A percentile compares a stretch with the other conserved stretches of the same genome.
phyloP scores from a whole-genome alignment of 257 asterid species.

The Ophiorrhiza pumila region DNA sequence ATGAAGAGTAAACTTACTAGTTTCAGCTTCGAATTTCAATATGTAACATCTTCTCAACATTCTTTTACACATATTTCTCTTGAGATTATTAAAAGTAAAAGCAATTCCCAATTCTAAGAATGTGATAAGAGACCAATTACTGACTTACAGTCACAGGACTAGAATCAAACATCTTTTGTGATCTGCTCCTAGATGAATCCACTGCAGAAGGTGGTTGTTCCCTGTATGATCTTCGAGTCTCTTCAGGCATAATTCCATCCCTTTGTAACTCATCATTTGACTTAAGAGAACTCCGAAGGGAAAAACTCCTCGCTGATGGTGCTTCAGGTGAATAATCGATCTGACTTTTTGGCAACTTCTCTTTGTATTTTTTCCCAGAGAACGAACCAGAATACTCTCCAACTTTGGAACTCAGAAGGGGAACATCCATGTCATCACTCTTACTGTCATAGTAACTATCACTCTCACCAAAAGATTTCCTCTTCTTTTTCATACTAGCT shows the following conservation, averaged over 20 bases:
- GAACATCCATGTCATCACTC: conserved; percentile 92
- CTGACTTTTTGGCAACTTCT: conserved; percentile 43
- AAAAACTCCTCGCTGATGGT: conserved; percentile 46
- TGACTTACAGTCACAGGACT: conserved; percentile 68
- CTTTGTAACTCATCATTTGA: conserved; percentile 60
- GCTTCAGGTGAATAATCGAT: conserved; percentile 71
- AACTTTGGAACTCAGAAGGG: conserved; percentile 49
- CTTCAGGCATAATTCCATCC: conserved; percentile 67
- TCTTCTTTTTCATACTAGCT: conserved; percentile 84
- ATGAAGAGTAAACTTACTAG: neutral
- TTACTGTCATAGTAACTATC: conserved; percentile 83
- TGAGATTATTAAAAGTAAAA: neutral
- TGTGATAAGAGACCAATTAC: neutral
- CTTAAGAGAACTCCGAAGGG: conserved; percentile 63
- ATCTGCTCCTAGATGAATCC: conserved; percentile 73
- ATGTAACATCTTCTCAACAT: conserved; percentile 2
- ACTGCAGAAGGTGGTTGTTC: conserved; percentile 62
- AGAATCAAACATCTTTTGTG: conserved; percentile 53
- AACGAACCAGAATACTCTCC: conserved; percentile 65
- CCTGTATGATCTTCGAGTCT: conserved; percentile 54
- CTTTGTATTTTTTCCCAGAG: conserved; percentile 71
- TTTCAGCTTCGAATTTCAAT: neutral
- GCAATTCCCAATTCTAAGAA: neutral
- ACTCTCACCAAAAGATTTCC: conserved; percentile 62
- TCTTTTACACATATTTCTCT: neutral